Conservation (phyloP, 129 eudicot species). For the Escallonia herrerae region DNA sequence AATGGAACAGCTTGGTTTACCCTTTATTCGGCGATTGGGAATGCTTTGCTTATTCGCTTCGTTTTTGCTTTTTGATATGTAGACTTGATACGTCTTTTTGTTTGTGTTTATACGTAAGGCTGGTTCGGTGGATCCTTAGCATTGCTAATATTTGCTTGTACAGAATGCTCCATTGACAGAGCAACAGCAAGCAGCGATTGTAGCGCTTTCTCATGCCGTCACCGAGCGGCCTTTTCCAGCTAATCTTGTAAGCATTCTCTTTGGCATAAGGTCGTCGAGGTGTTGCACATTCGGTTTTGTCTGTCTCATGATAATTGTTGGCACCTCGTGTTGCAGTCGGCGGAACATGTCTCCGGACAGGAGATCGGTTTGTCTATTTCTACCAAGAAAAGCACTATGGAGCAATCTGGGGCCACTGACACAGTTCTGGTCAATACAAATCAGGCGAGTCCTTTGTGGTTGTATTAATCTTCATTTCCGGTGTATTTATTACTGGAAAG, state of each 20-base stretch:
- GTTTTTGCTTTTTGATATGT: too few relatives aligned
- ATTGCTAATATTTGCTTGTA: slow-evolving; percentile 13
- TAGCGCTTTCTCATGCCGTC: slow-evolving; percentile 86
- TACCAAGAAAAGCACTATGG: slow-evolving; percentile 52
- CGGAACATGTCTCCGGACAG: slow-evolving; percentile 39
- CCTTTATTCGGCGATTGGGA: too few relatives aligned
- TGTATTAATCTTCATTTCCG: slow-evolving; percentile 7
- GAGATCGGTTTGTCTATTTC: slow-evolving; percentile 54
- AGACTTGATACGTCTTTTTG: too few relatives aligned
- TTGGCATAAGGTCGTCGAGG: background rate
- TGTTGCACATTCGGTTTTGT: background rate
- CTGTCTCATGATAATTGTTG: background rate
- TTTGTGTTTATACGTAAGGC: too few relatives aligned
- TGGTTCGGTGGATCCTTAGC: too few relatives aligned
- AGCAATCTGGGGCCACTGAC: slow-evolving; percentile 61
- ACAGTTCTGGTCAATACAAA: slow-evolving; percentile 85
- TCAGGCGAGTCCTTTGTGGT: slow-evolving; percentile 35
- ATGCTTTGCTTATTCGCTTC: too few relatives aligned
- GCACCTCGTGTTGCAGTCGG: slow-evolving; percentile 26
- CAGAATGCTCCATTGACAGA: slow-evolving; percentile 96
- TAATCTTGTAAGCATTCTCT: slow-evolving; percentile 43
- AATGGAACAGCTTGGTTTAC: too few relatives aligned
- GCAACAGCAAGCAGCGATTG: slow-evolving; percentile 91
- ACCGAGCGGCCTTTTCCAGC: slow-evolving; percentile 90
- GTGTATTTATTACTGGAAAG: background rate